Evolutionary conservation across 306 rosid species (phyloP), one percentile per base, ranked within the genome.

Genomic region (Vigna radiata): DNA sequence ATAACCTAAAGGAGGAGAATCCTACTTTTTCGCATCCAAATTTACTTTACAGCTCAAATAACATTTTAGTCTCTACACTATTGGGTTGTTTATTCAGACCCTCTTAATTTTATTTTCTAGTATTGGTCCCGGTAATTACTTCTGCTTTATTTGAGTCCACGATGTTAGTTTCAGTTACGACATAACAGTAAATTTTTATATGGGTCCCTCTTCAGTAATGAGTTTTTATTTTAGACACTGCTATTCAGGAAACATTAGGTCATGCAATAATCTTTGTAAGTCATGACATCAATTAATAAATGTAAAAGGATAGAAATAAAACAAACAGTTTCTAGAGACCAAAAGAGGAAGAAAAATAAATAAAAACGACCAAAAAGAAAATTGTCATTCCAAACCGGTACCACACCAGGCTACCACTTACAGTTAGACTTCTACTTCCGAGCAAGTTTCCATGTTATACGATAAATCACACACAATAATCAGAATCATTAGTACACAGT

Each of bases 401-500:
- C 46, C 46, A 9, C 16, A n/a, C 37, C 48, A 50, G 46, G 48
- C 63, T 66, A 44, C 39, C 60, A 52, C 36, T 53, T 19, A 53
- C 48, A 63, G 58, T 43, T 49, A 33, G 36, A 59, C 65, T 60
- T 49, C 15, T 17, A 47, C 50, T 37, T 72, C 41, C 6, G 8
- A 36, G 8, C 2, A 61, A 50, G n/a, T 41, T 73, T 58, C 58
- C 9, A 43, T 43, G 59, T 72, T 39, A 53, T 43, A 36, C 25
- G 47, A 70, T 55, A 49, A 62, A 11, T 61, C 31, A 72, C 41
- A 63, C 25, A 19, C 31, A 66, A 17, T 5, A 61, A 25, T 59
- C 36, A 29, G 43, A 76, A 61, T 41, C 62, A 48, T 63, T 49
- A 61, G 77, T 25, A 18, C n/a, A 58, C n/a, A 48, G 36, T 56